A percentile compares a stretch with the other conserved stretches of the same genome.
phyloP scores from a whole-genome alignment of 2,329 filamentous ascomycete species.

The Diaporthe aspalathi region DNA sequence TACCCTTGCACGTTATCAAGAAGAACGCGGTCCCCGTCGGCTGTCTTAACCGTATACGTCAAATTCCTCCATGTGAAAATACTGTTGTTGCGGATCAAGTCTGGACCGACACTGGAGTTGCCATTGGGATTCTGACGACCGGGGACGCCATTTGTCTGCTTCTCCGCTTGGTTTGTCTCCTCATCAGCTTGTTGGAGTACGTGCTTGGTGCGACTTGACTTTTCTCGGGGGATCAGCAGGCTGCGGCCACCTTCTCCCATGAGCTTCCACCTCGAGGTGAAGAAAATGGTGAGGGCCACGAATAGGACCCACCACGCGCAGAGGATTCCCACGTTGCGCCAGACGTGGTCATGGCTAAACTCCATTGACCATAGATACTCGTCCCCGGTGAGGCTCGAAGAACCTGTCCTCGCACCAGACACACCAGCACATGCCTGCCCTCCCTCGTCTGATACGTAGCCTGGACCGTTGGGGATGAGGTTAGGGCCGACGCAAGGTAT shows the following conservation, averaged over 20 bases:
- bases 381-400: neutral
- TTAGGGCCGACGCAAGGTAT: constrained; percentile 27
- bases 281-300: constrained; percentile 58
- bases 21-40: constrained; percentile 71
- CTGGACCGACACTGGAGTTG: constrained; percentile 25
- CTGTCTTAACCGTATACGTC: constrained; percentile 73
- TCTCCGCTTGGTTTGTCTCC: no score
- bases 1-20: constrained; percentile 85
- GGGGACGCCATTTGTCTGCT: no score
- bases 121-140: no score
- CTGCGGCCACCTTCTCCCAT: no score
- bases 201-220: neutral
- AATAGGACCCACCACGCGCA: constrained; percentile 73
- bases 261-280: constrained; percentile 14
- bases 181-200: neutral
- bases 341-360: constrained; percentile 55
- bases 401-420: neutral
- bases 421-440: constrained; percentile 1
- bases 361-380: constrained; percentile 22
- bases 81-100: constrained; percentile 71
- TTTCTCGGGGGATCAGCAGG: neutral
- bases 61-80: constrained; percentile 68
- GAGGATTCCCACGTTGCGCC: constrained; percentile 71
- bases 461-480: constrained; percentile 24
- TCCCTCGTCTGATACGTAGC: no score